These are phyloP conservation scores for Alternaria triticimaculans DNA, from an alignment of 2,329 filamentous ascomycete genomes.

Conservation along the genomic window DNA sequence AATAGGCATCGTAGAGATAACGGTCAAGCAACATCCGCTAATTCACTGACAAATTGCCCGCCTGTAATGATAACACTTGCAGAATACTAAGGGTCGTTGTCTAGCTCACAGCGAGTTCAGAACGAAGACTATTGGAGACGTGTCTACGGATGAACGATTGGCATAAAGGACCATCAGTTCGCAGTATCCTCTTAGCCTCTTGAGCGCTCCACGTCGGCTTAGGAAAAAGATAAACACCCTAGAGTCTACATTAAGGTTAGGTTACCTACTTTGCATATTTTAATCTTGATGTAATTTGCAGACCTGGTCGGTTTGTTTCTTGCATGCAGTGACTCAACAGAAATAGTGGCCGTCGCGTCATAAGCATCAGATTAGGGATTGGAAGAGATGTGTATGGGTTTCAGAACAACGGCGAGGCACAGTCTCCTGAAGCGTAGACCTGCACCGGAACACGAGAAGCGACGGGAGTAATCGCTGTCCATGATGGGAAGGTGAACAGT, in stretches of 20 bases:
- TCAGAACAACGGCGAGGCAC: neutral
- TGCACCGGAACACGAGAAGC: neutral
- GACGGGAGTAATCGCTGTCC: neutral
- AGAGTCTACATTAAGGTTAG: neutral
- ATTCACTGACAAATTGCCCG: neutral
- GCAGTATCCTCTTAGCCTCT: neutral
- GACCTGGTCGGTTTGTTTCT: neutral
- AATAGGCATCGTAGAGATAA: slow-evolving; percentile 6
- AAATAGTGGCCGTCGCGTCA: neutral
- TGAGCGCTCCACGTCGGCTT: neutral
- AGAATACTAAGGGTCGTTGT: neutral
- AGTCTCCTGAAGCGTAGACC: neutral
- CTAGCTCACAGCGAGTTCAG: slow-evolving; percentile 11
- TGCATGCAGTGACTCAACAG: neutral
- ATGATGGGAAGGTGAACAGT: slow-evolving; percentile 11
- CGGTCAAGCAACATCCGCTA: neutral
- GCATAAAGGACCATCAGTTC: neutral
- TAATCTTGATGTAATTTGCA: neutral
- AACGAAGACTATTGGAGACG: neutral
- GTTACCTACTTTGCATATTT: neutral
- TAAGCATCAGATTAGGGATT: neutral
- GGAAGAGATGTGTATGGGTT: neutral
- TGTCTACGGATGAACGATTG: neutral
- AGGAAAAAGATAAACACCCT: neutral
- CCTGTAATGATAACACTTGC: neutral